Evolutionary conservation across 202 grass and related monocot genomes (phyloP), one percentile per base, ranked within the genome.

Genomic region (Zoysia matrella): DNA sequence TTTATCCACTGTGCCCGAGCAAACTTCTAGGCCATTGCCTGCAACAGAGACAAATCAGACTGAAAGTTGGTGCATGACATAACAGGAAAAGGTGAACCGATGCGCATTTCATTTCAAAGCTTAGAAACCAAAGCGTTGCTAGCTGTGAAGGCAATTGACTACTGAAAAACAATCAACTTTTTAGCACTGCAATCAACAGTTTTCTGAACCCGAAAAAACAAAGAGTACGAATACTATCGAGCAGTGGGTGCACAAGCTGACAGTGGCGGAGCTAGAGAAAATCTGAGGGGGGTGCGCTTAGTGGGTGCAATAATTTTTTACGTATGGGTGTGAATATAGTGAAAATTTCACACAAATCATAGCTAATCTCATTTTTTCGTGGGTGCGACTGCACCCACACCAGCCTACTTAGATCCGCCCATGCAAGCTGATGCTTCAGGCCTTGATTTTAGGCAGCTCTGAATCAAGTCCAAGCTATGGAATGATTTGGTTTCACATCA

Each of bases 1-100:
- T 75, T 80, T 83, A 0, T 86, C 69, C 64, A 7, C 3, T 39
- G 62, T 14, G 44, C 63, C 72, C 1, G 69, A 70, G 69, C 88
- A 62, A 15, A 90, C 79, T 51, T 90, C 83, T 70, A 90, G 74
- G 44, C 88, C 88, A 40, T 90, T 90, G 62, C 88, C 88, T 86
- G 69, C 64, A 70, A 52, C 4, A 60, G 14, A 51, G 86, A 8
- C 8, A 89, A 62, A 79, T 47, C 8, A 60, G 36, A 67, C n/a
- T 11, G 16, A 30, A 61, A 61, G 58, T 12, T 10, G 43, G 8
- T 65, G 51, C 44, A 6, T 0, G 8, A 5, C 0, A 36, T 39
- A 65, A 22, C 11, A 73, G 7, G 15, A 45, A 7, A 81, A 60
- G n/a, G 2, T 9, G 65, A 58, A 64, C 11, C 16, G 40, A 79